phyloP scores from a whole-genome alignment of 2,329 filamentous ascomycete genomes.

The Colletotrichum aenigma region DNA sequence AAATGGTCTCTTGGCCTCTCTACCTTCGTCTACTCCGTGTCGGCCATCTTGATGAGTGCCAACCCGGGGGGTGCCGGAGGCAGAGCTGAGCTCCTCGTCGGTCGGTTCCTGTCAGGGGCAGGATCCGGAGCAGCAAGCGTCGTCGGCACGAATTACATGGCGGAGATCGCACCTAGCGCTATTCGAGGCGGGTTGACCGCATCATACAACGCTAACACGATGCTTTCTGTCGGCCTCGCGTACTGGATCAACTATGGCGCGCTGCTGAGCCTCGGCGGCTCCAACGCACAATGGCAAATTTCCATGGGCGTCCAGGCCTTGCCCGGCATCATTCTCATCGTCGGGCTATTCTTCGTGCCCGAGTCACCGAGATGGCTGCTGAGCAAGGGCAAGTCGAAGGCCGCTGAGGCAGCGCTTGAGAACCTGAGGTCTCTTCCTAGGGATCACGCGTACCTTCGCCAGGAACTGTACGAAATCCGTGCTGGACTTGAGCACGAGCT shows the following conservation, averaged over 20 bases:
- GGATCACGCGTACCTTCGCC: not conserved
- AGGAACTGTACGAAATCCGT: not conserved
- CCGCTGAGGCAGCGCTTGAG: accelerated
- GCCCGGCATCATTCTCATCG: not conserved
- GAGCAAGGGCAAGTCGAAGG: not conserved
- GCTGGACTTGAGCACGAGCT: not conserved
- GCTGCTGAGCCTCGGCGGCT: conserved; percentile 35
- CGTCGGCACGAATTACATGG: conserved; percentile 46
- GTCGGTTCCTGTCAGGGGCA: not conserved
- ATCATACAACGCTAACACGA: conserved; percentile 49
- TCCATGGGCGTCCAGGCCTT: not conserved
- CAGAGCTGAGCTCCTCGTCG: not conserved
- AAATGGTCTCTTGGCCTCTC: conserved; percentile 41
- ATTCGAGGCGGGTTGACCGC: conserved; percentile 45
- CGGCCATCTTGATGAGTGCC: conserved; percentile 41
- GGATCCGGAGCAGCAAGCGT: conserved; percentile 38
- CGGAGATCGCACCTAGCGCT: conserved; percentile 50
- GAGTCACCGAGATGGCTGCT: not conserved
- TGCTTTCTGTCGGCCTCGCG: conserved; percentile 41
- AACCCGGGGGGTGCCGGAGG: conserved; percentile 29
- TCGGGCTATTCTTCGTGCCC: not conserved
- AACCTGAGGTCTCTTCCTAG: not conserved
- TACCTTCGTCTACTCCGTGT: conserved; percentile 48
- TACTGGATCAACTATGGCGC: conserved; percentile 52
- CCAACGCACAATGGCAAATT: conserved; percentile 53